These are phyloP conservation scores for Plasmopara muralis DNA, from an alignment of 352 stramenopile genomes.

Conservation along the genomic window DNA sequence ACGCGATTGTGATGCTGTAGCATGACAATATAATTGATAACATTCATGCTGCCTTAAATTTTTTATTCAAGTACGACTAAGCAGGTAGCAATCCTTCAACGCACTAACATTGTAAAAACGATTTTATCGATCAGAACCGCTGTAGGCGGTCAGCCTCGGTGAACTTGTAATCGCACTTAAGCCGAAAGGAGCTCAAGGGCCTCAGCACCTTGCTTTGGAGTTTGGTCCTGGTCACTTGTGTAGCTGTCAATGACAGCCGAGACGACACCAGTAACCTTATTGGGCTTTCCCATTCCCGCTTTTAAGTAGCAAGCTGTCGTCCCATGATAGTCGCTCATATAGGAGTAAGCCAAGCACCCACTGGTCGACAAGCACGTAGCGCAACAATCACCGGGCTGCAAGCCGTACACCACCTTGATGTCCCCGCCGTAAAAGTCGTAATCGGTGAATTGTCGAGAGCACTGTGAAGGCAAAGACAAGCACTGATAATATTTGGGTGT, in stretches of 20 bases:
- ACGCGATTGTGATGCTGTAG: no score
- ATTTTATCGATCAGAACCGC: no score
- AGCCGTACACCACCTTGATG: constrained; percentile 7
- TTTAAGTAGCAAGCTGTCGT: constrained; percentile 37
- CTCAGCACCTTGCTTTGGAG: constrained; percentile 12
- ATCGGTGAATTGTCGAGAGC: constrained; percentile 24
- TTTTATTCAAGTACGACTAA: no score
- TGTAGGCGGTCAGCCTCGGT: not conserved
- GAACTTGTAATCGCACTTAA: not conserved
- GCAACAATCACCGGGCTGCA: constrained; percentile 35
- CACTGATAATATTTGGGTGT: constrained; percentile 25
- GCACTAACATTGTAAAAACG: no score
- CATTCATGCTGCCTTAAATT: no score
- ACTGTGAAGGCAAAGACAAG: constrained; percentile 10
- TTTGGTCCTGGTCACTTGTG: constrained; percentile 23
- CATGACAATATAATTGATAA: no score
- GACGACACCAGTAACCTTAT: constrained; percentile 21
- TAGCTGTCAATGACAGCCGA: constrained; percentile 37
- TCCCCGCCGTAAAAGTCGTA: constrained; percentile 27
- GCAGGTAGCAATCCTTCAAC: no score
- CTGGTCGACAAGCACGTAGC: constrained; percentile 30
- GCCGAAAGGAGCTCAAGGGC: not conserved
- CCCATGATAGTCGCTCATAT: constrained; percentile 27
- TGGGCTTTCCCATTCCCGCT: constrained; percentile 23
- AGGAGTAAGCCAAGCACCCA: constrained; percentile 48